A percentile compares a stretch with the other conserved stretches of the same genome.
These are phyloP conservation scores for Neopestalotiopsis sp. DNA, from an alignment of 2,329 filamentous ascomycete species.

Conservation along the genomic window DNA sequence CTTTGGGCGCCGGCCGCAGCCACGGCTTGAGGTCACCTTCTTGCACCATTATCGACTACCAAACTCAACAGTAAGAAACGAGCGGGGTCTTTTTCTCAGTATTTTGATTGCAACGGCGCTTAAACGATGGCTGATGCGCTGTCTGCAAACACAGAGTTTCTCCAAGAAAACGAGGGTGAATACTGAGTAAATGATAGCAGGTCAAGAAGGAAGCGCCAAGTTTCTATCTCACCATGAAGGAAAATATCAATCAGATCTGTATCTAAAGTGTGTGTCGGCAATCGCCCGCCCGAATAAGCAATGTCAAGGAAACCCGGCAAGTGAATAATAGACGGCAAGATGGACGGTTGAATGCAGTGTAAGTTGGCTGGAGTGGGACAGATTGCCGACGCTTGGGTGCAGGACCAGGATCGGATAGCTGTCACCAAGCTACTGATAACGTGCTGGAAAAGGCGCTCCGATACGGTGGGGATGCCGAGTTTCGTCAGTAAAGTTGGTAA, in stretches of 20 bases:
- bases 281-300: not conserved
- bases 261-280: not conserved
- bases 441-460: not conserved
- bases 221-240: not conserved
- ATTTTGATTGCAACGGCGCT: not conserved
- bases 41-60: conserved; percentile 24
- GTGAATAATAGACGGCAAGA: conserved; percentile 3
- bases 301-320: not conserved
- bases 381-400: not conserved
- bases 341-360: not conserved
- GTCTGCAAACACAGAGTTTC: not conserved
- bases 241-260: not conserved
- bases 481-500: not conserved
- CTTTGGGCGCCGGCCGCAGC: conserved; percentile 25
- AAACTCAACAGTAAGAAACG: not conserved
- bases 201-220: not conserved
- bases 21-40: conserved; percentile 30
- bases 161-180: not conserved
- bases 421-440: conserved; percentile 1
- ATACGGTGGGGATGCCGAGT: not conserved
- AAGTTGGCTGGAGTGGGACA: not conserved
- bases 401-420: not conserved
- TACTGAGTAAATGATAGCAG: not conserved
- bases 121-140: not conserved
- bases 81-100: not conserved